phyloP scores from a whole-genome alignment of 768 basidiomycete species.

The Serendipita sp. region DNA sequence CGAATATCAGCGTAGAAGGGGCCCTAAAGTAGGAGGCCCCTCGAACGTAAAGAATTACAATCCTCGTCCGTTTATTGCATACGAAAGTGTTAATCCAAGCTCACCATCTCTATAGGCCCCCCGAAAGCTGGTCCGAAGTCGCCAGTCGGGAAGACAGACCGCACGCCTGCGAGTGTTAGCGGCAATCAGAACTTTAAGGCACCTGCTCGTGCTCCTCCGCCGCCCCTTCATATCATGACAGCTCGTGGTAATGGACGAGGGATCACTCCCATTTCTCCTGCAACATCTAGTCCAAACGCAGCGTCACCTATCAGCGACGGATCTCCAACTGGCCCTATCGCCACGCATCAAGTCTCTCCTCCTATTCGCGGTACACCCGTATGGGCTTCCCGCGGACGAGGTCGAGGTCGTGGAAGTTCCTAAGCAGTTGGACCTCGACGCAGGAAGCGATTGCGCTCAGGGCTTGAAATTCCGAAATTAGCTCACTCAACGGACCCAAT shows the following conservation, averaged over 20 bases:
- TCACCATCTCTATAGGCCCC: too few species aligned
- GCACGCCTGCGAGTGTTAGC: too few species aligned
- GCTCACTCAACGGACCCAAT: too few species aligned
- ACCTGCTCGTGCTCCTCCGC: not conserved
- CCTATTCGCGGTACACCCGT: not conserved
- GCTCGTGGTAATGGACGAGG: not conserved
- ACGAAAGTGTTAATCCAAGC: too few species aligned
- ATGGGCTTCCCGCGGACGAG: not conserved
- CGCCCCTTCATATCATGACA: not conserved
- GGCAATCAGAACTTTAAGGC: too few species aligned
- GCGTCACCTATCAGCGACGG: not conserved
- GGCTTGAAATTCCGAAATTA: too few species aligned
- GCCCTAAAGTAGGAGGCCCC: not conserved
- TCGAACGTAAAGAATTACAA: constrained; percentile 5
- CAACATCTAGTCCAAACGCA: not conserved
- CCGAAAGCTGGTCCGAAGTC: too few species aligned
- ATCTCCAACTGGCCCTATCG: not conserved
- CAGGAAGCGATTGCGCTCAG: too few species aligned
- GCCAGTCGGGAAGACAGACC: too few species aligned
- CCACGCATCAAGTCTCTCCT: not conserved
- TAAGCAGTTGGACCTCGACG: too few species aligned
- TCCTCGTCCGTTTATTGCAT: too few species aligned
- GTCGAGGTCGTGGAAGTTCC: not conserved
- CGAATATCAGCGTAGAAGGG: not conserved
- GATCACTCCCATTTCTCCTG: not conserved